Evolutionary conservation across 2,329 filamentous ascomycete genomes (phyloP), one percentile per base, ranked within the genome.

Genomic region (Anisogramma anomala): DNA sequence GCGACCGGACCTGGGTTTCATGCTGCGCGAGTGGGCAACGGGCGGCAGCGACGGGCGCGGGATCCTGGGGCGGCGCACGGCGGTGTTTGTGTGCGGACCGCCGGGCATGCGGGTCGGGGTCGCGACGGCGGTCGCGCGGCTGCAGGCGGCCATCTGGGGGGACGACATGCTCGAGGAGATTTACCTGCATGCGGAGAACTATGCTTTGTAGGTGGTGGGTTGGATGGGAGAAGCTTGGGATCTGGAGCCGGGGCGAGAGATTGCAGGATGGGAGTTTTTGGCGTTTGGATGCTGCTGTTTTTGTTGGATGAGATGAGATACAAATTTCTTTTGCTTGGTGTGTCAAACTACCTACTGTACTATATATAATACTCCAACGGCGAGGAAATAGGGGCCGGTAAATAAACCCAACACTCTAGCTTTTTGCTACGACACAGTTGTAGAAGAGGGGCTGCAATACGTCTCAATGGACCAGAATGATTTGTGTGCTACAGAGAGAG

Each of bases 111-210:
- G 89, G 48, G 77, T 88, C 10, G 86, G 87, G 50, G 88, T 95
- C 13, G 80, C 84, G n/a, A 84, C 77, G 50, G 83, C 84, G 0
- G 85, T 94, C 18, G 89, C 89, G 3, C 67, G 73, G 43, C 64
- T 95, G 53, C 89, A 96, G 68, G 75, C 74, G 19, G 77, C 81
- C 59, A 87, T 96, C 36, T 87, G 85, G 82, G 78, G 74, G 5
- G 80, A 86, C 52, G 74, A 79, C 25, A 72, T 74, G 52, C 73
- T 82, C 34, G 88, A 95, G 56, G 89, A 95, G 71, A 83, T 96
- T 41, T 95, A 88, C 59, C 62, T 95, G 58, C 89, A 95, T 65
- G 84, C 88, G 3, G 89, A 96, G 68, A 95, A 95, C 59, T 95
- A 94, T 65, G 84, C 87, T 38, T 68, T 94, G 48, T 94, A 61